Conservation (phyloP, 176 grass and related monocot genomes). For the Triticum dicoccoides region DNA sequence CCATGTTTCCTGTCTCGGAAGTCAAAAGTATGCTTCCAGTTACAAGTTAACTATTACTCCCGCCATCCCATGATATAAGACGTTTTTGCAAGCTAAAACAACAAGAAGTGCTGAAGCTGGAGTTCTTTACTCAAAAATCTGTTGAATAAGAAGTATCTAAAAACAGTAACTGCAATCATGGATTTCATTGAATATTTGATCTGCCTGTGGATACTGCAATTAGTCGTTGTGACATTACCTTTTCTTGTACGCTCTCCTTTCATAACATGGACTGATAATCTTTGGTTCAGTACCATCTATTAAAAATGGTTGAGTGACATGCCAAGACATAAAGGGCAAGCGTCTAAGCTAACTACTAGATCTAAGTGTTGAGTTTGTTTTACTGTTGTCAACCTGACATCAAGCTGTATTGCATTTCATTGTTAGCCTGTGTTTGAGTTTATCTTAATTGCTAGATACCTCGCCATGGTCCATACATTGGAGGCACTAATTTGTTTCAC, state of each 20-base stretch:
- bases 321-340: not conserved
- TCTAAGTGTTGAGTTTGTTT: not conserved
- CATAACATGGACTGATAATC: not conserved
- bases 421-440: not conserved
- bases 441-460: not conserved
- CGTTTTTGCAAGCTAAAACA: too few relatives aligned
- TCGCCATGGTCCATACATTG: not conserved
- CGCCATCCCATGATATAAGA: too few relatives aligned
- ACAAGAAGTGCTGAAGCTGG: not conserved
- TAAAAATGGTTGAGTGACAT: not conserved
- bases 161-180: conserved; percentile 1
- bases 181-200: not conserved
- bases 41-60: not conserved
- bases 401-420: not conserved
- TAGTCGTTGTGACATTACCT: not conserved
- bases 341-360: not conserved
- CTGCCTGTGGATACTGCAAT: not conserved
- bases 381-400: conserved; percentile 13
- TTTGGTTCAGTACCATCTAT: not conserved
- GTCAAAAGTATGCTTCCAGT: not conserved
- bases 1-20: not conserved
- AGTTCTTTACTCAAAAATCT: not conserved
- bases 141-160: not conserved
- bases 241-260: not conserved
- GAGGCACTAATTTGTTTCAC: not conserved